phyloP scores from a whole-genome alignment of 495 filamentous ascomycete genomes.

The Lepraria neglecta region DNA sequence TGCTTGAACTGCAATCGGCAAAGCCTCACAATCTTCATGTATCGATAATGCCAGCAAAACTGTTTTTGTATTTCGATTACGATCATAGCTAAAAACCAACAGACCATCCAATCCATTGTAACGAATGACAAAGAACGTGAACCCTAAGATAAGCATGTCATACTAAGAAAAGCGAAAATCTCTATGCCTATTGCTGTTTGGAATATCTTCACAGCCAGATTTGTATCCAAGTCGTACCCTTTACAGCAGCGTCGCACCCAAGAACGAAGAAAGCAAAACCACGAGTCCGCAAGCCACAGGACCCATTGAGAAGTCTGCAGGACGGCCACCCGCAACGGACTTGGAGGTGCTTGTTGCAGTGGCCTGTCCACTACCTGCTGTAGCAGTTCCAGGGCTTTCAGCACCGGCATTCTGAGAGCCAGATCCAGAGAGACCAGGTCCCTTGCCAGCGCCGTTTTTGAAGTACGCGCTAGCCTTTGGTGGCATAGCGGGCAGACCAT shows the following conservation, averaged over 20 bases:
- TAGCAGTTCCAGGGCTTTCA: slow-evolving; percentile 54
- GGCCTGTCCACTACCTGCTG: slow-evolving; percentile 54
- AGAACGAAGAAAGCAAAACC: slow-evolving; percentile 53
- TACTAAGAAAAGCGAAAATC: slow-evolving; percentile 5
- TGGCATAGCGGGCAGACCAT: slow-evolving; percentile 71
- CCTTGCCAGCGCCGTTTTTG: slow-evolving; percentile 64
- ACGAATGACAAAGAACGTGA: slow-evolving; percentile 1
- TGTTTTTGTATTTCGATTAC: slow-evolving; percentile 3
- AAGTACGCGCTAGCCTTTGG: slow-evolving; percentile 60
- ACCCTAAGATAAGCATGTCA: slow-evolving; percentile 17
- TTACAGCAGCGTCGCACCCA: slow-evolving; percentile 59
- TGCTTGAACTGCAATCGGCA: too few species aligned
- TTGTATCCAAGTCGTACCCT: neutral
- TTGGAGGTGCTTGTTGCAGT: slow-evolving; percentile 33
- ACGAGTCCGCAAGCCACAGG: slow-evolving; percentile 50
- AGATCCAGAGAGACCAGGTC: slow-evolving; percentile 60
- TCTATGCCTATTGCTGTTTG: slow-evolving; percentile 12
- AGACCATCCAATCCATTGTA: slow-evolving; percentile 7
- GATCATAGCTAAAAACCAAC: slow-evolving; percentile 4
- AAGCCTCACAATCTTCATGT: neutral
- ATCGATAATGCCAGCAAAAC: neutral
- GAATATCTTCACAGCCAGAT: neutral
- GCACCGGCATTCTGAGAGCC: slow-evolving; percentile 67
- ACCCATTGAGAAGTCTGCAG: slow-evolving; percentile 44
- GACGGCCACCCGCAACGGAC: slow-evolving; percentile 40